Evolutionary conservation across 768 basidiomycete genomes (phyloP).

Genomic region (Mycena belliarum): DNA sequence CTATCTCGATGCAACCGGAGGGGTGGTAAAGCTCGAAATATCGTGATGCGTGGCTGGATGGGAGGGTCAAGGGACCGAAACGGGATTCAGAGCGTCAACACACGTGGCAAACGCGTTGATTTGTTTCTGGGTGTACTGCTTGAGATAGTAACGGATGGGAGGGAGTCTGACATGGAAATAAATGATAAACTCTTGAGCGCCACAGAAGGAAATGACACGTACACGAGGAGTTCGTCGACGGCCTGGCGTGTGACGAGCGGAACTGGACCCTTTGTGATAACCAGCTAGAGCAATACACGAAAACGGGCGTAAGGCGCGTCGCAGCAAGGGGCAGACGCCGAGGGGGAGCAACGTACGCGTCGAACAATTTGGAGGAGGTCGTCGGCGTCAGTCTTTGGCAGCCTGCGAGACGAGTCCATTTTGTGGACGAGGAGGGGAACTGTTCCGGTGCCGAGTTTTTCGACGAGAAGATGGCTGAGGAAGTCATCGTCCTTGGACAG

Average conservation of each 20-base stretch:
- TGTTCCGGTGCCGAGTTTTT: constrained; percentile 79
- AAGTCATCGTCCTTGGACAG: constrained; percentile 90
- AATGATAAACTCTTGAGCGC: constrained; percentile 27
- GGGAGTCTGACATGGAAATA: constrained; percentile 51
- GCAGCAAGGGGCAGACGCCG: constrained; percentile 24
- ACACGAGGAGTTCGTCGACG: constrained; percentile 80
- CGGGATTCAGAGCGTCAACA: constrained; percentile 40
- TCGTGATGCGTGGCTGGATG: constrained; percentile 76
- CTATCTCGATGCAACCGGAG: constrained; percentile 81
- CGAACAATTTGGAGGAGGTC: constrained; percentile 72
- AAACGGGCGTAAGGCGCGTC: constrained; percentile 27
- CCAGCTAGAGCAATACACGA: constrained; percentile 47
- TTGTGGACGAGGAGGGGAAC: constrained; percentile 88
- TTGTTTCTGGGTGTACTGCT: constrained; percentile 76
- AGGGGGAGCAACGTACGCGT: constrained; percentile 58
- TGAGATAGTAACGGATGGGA: constrained; percentile 77
- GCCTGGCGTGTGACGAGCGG: constrained; percentile 66
- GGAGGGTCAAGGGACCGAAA: constrained; percentile 20
- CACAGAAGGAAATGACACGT: constrained; percentile 35
- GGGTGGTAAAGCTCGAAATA: constrained; percentile 89
- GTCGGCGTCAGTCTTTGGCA: constrained; percentile 72
- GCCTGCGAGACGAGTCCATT: constrained; percentile 77
- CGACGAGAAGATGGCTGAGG: constrained; percentile 84
- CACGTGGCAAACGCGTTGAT: constrained; percentile 92
- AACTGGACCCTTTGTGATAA: constrained; percentile 53